A percentile compares a stretch with the other conserved stretches of the same genome.
phyloP scores from a whole-genome alignment of 2,329 filamentous ascomycete genomes.

The Colletotrichum tamarilloi region DNA sequence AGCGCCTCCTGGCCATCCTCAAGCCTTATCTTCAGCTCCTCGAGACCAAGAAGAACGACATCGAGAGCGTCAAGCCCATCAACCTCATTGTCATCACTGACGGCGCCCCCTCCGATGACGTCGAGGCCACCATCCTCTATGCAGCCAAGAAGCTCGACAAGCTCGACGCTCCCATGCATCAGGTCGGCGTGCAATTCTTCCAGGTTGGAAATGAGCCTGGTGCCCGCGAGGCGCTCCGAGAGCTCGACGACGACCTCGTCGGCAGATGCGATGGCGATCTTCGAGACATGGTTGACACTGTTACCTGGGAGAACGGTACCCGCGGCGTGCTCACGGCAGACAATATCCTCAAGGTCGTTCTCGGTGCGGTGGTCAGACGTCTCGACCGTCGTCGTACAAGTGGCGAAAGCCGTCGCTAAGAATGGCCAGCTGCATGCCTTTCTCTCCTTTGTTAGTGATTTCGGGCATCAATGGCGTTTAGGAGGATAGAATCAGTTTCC shows the following conservation, averaged over 20 bases:
- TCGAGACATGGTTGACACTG: conserved; percentile 92
- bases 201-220: conserved; percentile 82
- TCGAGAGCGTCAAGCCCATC: conserved; percentile 73
- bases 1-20: conserved; percentile 77
- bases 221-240: conserved; percentile 73
- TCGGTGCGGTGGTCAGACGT: conserved; percentile 76
- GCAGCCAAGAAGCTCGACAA: conserved; percentile 77
- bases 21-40: conserved; percentile 71
- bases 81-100: conserved; percentile 97
- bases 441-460: neutral
- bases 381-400: conserved; percentile 46
- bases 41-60: conserved; percentile 52
- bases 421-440: neutral
- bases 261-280: conserved; percentile 65
- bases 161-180: conserved; percentile 78
- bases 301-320: conserved; percentile 71
- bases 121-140: conserved; percentile 74
- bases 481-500: neutral
- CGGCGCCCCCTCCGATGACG: conserved; percentile 83
- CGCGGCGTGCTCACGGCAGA: conserved; percentile 68
- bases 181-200: conserved; percentile 95
- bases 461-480: conserved; percentile 16
- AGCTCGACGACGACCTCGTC: conserved; percentile 79
- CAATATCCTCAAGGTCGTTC: conserved; percentile 82
- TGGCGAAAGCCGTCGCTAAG: conserved; percentile 26